Evolutionary conservation across 176 grass and related monocot genomes (phyloP).

Genomic region (Elaeis guineensis): DNA sequence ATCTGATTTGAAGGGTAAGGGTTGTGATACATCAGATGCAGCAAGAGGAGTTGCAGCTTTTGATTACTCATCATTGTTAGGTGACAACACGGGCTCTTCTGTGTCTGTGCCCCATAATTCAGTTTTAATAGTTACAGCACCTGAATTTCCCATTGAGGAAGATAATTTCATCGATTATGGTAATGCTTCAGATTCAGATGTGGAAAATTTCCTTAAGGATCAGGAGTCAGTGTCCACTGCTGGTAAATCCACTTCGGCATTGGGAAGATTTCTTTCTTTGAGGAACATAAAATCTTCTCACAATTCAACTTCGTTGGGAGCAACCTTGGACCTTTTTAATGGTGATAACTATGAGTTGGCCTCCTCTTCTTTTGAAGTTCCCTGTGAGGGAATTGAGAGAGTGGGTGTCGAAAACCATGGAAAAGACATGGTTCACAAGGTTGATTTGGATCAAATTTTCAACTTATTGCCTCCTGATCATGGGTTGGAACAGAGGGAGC

Average conservation of each 20-base stretch:
- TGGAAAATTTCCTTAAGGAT: too few species aligned
- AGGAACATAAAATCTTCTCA: constrained; percentile 13
- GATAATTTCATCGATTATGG: neutral
- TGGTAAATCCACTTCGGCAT: constrained; percentile 11
- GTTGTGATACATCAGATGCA: neutral
- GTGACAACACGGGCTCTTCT: neutral
- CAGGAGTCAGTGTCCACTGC: constrained; percentile 17
- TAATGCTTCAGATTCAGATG: too few species aligned
- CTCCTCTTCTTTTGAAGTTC: constrained; percentile 15
- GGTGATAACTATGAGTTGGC: constrained; percentile 4
- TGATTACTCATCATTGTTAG: neutral
- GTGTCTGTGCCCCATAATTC: constrained; percentile 13
- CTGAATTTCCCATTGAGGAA: neutral
- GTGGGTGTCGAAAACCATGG: constrained; percentile 3
- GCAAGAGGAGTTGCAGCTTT: neutral
- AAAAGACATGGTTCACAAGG: neutral
- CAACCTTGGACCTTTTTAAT: constrained; percentile 8
- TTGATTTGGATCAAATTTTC: constrained; percentile 12
- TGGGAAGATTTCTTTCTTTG: constrained; percentile 30
- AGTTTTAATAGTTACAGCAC: neutral
- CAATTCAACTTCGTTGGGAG: constrained; percentile 8
- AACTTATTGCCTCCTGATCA: constrained; percentile 18
- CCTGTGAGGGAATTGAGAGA: constrained; percentile 8
- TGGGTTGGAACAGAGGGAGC: constrained; percentile 20
- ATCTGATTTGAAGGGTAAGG: constrained; percentile 16